phyloP scores from a whole-genome alignment of 805 yeast species.

The Ogataea corticis region DNA sequence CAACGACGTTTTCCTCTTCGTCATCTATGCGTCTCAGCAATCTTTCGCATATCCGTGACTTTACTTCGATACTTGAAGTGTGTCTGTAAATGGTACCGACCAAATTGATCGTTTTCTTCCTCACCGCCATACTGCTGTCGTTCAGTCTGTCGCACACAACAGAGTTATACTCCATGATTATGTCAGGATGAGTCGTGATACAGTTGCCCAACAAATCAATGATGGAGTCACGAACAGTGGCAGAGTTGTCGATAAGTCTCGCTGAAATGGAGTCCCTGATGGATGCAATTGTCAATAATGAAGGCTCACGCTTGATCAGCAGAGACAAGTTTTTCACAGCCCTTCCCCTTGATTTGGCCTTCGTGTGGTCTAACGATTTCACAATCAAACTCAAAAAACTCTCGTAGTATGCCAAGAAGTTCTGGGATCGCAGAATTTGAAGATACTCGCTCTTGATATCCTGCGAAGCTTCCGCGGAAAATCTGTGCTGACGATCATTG shows the following conservation, averaged over 20 bases:
- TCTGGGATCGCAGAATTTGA: slow-evolving; percentile 31
- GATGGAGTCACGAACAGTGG: slow-evolving; percentile 75
- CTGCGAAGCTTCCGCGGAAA: neutral
- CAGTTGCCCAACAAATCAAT: slow-evolving; percentile 62
- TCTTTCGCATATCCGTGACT: slow-evolving; percentile 47
- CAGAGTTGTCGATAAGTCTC: slow-evolving; percentile 58
- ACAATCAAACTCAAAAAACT: slow-evolving; percentile 52
- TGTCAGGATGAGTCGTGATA: slow-evolving; percentile 43
- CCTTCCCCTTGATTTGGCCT: slow-evolving; percentile 55
- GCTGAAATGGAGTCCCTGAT: slow-evolving; percentile 54
- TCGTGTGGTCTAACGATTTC: slow-evolving; percentile 47
- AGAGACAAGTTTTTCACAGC: slow-evolving; percentile 65
- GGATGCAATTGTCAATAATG: slow-evolving; percentile 47
- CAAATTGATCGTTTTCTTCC: slow-evolving; percentile 60
- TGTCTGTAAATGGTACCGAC: slow-evolving; percentile 47
- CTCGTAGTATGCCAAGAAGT: slow-evolving; percentile 46
- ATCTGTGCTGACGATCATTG: slow-evolving; percentile 5
- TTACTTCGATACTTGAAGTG: slow-evolving; percentile 33
- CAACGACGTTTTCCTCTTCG: slow-evolving; percentile 60
- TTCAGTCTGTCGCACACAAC: slow-evolving; percentile 48
- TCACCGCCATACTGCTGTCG: slow-evolving; percentile 65
- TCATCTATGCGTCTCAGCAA: slow-evolving; percentile 62
- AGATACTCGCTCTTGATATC: slow-evolving; percentile 19
- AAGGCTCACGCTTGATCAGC: slow-evolving; percentile 53
- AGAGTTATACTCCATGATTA: slow-evolving; percentile 49